Evolutionary conservation across 2,329 filamentous ascomycete species (phyloP).

Genomic region (Thelonectria rubi): DNA sequence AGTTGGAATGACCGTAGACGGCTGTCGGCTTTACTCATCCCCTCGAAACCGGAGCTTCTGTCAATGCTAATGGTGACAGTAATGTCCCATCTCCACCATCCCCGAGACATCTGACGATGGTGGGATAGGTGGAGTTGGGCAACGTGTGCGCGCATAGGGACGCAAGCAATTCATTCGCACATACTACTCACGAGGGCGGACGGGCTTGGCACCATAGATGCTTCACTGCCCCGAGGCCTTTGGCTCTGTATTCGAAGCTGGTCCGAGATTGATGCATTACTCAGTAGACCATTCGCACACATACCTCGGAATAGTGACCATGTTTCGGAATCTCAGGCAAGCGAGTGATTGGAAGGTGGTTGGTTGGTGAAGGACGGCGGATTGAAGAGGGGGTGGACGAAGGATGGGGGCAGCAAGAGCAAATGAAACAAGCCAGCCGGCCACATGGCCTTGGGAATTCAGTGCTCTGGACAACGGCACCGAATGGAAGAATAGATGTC

Average conservation of each 20-base stretch:
- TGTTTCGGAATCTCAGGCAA: not conserved
- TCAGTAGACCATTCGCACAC: not conserved
- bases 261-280: slow-evolving; percentile 9
- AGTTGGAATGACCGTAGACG: not conserved
- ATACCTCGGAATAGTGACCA: not conserved
- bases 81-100: slow-evolving; percentile 12
- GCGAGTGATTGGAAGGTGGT: not conserved
- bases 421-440: slow-evolving; percentile 11
- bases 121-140: slow-evolving; percentile 13
- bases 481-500: too few species aligned
- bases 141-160: too few species aligned
- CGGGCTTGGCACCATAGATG: slow-evolving; percentile 1
- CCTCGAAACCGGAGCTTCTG: not conserved
- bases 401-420: not conserved
- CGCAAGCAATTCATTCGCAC: slow-evolving; percentile 8
- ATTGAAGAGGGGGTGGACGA: not conserved
- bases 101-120: slow-evolving; percentile 10
- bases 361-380: slow-evolving; percentile 11
- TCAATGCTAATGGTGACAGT: slow-evolving; percentile 17
- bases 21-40: not conserved
- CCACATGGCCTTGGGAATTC: not conserved
- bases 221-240: not conserved
- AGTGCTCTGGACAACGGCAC: not conserved
- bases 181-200: not conserved
- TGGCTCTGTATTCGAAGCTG: not conserved